Base-by-base conservation (phyloP, 169 alveolate genomes). In the Plasmodium yoelii region DNA sequence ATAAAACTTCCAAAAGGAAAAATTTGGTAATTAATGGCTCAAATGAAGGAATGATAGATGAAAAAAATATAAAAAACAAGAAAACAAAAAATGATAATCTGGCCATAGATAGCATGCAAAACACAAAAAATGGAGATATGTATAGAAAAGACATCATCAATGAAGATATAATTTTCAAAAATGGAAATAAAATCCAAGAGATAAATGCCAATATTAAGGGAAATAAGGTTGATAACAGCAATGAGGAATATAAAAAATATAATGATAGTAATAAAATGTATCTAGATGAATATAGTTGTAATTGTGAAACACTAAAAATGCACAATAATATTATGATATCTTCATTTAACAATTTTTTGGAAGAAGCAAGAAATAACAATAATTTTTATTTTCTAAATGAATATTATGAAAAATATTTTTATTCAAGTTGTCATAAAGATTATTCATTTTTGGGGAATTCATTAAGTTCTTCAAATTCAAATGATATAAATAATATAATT, bases 331-430 rank as follows among this genome's bases (percentile, higher is more conserved):
- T n/a, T 13, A 55, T 24, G 57, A 53, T 82, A 4, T 42, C 34
- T 47, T 19, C 56, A 15, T 67, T 53, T 67, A 22, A 67, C 24
- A 9, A 65, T 39, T 39, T 82, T 59, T 19, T 67, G 24, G 42
- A 47, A 4, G 51, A 61, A 22, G 22, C 68, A 60, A 68, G 61
- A 82, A 22, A 67, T 19, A 82, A 82, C 47, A 82, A 55, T 19
- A 67, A 67, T 47, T 82, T 82, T 82, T 82, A 82, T 59, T 67
- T 67, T 59, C 42, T 82, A 59, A 57, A 70, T 44, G 70, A 80
- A 28, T 65, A 44, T 19, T 46, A 13, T 18, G 65, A 67, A 24
- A 72, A 55, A 24, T 15, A 67, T 26, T 18, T 1, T 3, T 18
- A 56, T 49, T 67, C 55, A n/a, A 65, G 28, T 28, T 67, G 60